These are phyloP conservation scores for Fusarium pseudoanthophilum DNA, from an alignment of 2,329 filamentous ascomycete species.

Conservation along the genomic window DNA sequence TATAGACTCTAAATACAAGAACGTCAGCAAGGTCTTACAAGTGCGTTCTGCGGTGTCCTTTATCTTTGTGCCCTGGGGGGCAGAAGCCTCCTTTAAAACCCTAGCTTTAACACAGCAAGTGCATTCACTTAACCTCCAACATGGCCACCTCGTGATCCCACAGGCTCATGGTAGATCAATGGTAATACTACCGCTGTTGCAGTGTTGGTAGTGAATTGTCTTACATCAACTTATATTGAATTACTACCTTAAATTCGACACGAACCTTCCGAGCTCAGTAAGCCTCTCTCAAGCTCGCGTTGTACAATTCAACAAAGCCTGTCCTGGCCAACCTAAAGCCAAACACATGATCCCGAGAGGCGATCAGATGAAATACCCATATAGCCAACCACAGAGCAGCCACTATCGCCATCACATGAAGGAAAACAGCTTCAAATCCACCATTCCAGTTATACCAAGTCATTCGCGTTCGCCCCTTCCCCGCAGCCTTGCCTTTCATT, in stretches of 20 bases:
- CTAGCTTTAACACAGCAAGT: neutral
- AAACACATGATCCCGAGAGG: neutral
- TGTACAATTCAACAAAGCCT: neutral
- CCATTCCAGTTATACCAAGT: neutral
- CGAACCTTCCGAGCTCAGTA: rapidly evolving
- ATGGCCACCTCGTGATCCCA: neutral
- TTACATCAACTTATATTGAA: neutral
- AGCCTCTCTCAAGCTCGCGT: neutral
- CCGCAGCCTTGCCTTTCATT: neutral
- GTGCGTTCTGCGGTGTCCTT: too few relatives aligned
- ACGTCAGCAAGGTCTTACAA: neutral
- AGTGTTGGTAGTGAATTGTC: neutral
- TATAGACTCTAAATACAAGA: neutral
- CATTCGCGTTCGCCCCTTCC: neutral
- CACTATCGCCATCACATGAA: neutral
- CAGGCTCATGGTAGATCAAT: neutral
- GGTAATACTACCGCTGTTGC: too few relatives aligned
- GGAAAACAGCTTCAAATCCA: neutral
- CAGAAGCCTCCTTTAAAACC: too few relatives aligned
- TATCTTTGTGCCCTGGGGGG: too few relatives aligned
- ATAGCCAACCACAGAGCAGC: rapidly evolving
- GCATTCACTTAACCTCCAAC: neutral
- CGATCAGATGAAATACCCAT: neutral
- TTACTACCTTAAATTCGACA: neutral
- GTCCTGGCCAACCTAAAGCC: neutral